Percentiles rank a stretch among this genome's conserved stretches.
These are phyloP conservation scores for Gardenia jasminoides DNA, from an alignment of 257 asterid species.

Conservation along the genomic window DNA sequence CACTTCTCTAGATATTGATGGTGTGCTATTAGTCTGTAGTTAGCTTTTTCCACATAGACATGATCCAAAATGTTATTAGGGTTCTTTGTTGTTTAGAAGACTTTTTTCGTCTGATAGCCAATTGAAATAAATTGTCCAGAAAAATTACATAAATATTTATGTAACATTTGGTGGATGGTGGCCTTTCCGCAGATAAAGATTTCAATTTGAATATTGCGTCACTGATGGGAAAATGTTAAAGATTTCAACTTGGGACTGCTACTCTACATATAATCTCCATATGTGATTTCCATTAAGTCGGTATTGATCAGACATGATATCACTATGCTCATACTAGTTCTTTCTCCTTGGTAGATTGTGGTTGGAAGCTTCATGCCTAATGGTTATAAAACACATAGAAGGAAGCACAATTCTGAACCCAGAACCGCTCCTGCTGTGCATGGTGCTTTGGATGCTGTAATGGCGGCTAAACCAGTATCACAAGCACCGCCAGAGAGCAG, in stretches of 20 bases:
- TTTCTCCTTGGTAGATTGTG: conserved; percentile 49
- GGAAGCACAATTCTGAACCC: conserved; percentile 39
- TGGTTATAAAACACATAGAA: conserved; percentile 40
- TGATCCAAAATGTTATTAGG: conserved; percentile 4
- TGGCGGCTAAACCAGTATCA: conserved; percentile 55
- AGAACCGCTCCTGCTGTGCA: conserved; percentile 37
- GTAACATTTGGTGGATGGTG: neutral
- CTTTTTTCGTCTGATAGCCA: neutral
- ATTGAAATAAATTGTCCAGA: neutral
- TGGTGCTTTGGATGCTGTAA: conserved; percentile 39
- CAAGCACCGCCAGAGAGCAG: conserved; percentile 51
- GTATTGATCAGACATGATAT: neutral
- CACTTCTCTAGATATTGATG: neutral
- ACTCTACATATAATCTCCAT: neutral
- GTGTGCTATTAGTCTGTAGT: neutral
- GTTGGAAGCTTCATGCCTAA: conserved; percentile 76
- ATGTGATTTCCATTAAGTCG: neutral
- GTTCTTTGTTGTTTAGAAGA: neutral
- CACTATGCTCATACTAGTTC: neutral
- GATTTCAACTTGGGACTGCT: neutral
- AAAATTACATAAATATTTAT: neutral
- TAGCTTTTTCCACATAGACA: neutral
- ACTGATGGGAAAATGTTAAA: neutral
- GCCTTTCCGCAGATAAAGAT: neutral
- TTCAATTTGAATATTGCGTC: neutral